Evolutionary conservation across 2,329 filamentous ascomycete genomes (phyloP), one percentile per base, ranked within the genome.

Genomic region (Thelonectria blattea): DNA sequence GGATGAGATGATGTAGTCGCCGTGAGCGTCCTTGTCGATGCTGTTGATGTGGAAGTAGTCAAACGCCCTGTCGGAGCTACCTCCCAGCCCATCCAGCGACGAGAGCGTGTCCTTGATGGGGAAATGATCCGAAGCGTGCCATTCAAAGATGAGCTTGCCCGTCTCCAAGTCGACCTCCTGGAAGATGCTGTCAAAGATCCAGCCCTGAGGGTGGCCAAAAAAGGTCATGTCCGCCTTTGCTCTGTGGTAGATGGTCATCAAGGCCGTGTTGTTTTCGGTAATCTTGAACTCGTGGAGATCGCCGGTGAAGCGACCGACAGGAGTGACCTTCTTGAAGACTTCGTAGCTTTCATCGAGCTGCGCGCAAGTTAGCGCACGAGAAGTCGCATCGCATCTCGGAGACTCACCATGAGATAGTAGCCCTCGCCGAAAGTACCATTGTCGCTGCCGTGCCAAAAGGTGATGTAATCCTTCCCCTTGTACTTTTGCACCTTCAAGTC

Each of bases 41-140:
- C 81, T 82, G 72, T 86, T 85, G 71, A 86, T 80, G 69, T 85
- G 83, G 68, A 85, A 85, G 61, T 79, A 85, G 68, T 87, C 83
- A 73, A 82, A 86, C 1, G 78, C 64, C 12, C 42, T 42, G n/a
- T 64, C 45, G 45, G 66, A 65, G 37, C 67, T 71, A 24, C 61
- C 68, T 5, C 72, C 71, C 18, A 63, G 59, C 17, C 66, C 59
- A n/a, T 62, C 58, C n/a, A 63, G 53, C 2, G 52, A 34, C 20
- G 61, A 55, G n/a, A 64, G 49, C 32, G 53, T 67, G n/a, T 65
- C 59, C 15, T 46, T 30, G 24, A 68, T 32, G 2, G 55, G 27
- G n/a, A 74, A 73, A 60, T 76, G 70, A 15, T 76, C 68, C 1
- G 65, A 70, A 3, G 70, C 65, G 27, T 57, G 68, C 67, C 83